phyloP scores from a whole-genome alignment of 371 early-diverging fungal genomes.

The Chytridiales sp. region DNA sequence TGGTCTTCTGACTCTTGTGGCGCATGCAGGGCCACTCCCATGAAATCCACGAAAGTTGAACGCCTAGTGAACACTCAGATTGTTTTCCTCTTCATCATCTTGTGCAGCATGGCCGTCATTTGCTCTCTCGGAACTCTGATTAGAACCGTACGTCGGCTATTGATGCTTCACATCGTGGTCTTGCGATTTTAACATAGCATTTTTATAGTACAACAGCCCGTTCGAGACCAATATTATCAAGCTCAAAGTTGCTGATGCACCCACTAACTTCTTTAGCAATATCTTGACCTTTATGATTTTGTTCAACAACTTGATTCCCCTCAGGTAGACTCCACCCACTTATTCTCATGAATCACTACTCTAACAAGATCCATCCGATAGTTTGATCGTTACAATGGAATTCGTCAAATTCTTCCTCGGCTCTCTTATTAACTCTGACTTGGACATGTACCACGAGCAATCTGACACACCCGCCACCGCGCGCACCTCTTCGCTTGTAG shows the following conservation, averaged over 20 bases:
- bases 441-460: conserved; percentile 70
- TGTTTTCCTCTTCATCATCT: conserved; percentile 82
- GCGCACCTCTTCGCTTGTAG: conserved; percentile 79
- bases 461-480: conserved; percentile 75
- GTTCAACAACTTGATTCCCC: conserved; percentile 78
- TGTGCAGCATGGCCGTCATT: conserved; percentile 78
- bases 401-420: conserved; percentile 66
- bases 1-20: background rate
- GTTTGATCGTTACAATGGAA: conserved; percentile 70
- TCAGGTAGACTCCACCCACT: conserved; percentile 27
- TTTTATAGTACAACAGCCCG: conserved; percentile 19
- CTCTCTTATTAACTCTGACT: conserved; percentile 73
- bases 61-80: conserved; percentile 91
- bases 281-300: conserved; percentile 58
- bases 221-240: conserved; percentile 31
- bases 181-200: no score
- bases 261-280: conserved; percentile 10
- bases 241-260: conserved; percentile 14
- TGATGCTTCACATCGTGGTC: background rate
- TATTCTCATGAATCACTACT: no score
- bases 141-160: conserved; percentile 31
- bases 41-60: conserved; percentile 63
- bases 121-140: conserved; percentile 59
- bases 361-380: conserved; percentile 26
- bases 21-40: conserved; percentile 63